phyloP scores from a whole-genome alignment of 805 yeast species.

The Suhomyces vadensis region DNA sequence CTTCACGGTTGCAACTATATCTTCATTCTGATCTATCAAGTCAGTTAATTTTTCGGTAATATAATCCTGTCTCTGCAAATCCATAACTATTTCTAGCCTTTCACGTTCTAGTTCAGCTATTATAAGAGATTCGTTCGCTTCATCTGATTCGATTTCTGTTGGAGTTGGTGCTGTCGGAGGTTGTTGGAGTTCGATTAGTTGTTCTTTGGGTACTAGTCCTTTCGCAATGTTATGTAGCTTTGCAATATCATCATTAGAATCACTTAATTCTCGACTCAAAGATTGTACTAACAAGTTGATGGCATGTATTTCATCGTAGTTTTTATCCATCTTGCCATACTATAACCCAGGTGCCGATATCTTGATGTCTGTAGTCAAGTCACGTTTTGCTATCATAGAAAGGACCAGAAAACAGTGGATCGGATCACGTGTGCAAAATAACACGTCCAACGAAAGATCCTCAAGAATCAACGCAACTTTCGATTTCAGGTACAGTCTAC shows the following conservation, averaged over 20 bases:
- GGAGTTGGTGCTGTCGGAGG: slow-evolving; percentile 6
- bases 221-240: slow-evolving; percentile 20
- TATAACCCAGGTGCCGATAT: too few species aligned
- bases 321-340: slow-evolving; percentile 18
- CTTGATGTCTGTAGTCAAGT: too few species aligned
- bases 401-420: too few species aligned
- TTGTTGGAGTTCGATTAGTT: slow-evolving; percentile 12
- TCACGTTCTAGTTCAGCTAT: slow-evolving; percentile 24
- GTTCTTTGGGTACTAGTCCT: slow-evolving; percentile 19
- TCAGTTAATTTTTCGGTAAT: slow-evolving; percentile 32
- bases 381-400: not conserved
- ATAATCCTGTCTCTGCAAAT: slow-evolving; percentile 41
- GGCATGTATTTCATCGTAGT: slow-evolving; percentile 21
- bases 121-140: slow-evolving; percentile 5
- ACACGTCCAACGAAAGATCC: slow-evolving; percentile 3
- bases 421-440: slow-evolving; percentile 1
- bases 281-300: slow-evolving; percentile 19
- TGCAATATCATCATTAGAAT: slow-evolving; percentile 20
- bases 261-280: slow-evolving; percentile 19
- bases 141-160: not conserved
- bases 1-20: slow-evolving; percentile 33
- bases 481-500: not conserved
- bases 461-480: not conserved
- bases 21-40: slow-evolving; percentile 34
- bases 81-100: slow-evolving; percentile 34